Evolutionary conservation across 306 rosid species (phyloP).

Genomic region (Lablab purpureus): DNA sequence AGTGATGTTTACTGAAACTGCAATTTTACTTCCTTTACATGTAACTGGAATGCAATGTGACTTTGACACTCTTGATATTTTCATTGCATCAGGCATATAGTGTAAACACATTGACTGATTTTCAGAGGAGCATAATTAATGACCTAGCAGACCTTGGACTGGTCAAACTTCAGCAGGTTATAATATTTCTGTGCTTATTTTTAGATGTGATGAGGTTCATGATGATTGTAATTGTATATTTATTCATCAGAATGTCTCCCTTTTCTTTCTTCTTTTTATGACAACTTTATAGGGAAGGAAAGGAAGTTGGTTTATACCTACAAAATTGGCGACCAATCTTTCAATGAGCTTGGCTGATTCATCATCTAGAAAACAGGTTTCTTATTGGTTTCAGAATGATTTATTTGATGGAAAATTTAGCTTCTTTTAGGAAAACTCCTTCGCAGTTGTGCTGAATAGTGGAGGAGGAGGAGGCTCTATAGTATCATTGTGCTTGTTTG

Average conservation of each 20-base stretch:
- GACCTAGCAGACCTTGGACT: slow-evolving; percentile 95
- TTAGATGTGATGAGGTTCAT: slow-evolving; percentile 34
- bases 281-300: slow-evolving; percentile 77
- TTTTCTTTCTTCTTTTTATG: slow-evolving; percentile 23
- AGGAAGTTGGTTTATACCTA: slow-evolving; percentile 96
- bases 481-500: slow-evolving; percentile 34
- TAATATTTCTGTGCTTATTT: slow-evolving; percentile 43
- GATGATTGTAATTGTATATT: slow-evolving; percentile 34
- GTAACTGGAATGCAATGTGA: slow-evolving; percentile 33
- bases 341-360: slow-evolving; percentile 91
- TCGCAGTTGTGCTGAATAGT: background rate
- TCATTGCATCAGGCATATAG: slow-evolving; percentile 75
- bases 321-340: slow-evolving; percentile 94
- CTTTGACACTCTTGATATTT: slow-evolving; percentile 36
- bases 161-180: slow-evolving; percentile 96
- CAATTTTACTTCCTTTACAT: slow-evolving; percentile 26
- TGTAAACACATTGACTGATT: slow-evolving; percentile 71
- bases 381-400: slow-evolving; percentile 22
- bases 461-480: slow-evolving; percentile 24
- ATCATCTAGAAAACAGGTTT: slow-evolving; percentile 81
- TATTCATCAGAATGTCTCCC: slow-evolving; percentile 32
- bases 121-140: slow-evolving; percentile 74
- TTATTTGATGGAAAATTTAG: slow-evolving; percentile 28
- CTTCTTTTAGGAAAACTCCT: slow-evolving; percentile 33
- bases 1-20: slow-evolving; percentile 18